These are phyloP conservation scores for Leccinum ambiguum DNA, from an alignment of 1,284 basidiomycete genomes.

Conservation along the genomic window DNA sequence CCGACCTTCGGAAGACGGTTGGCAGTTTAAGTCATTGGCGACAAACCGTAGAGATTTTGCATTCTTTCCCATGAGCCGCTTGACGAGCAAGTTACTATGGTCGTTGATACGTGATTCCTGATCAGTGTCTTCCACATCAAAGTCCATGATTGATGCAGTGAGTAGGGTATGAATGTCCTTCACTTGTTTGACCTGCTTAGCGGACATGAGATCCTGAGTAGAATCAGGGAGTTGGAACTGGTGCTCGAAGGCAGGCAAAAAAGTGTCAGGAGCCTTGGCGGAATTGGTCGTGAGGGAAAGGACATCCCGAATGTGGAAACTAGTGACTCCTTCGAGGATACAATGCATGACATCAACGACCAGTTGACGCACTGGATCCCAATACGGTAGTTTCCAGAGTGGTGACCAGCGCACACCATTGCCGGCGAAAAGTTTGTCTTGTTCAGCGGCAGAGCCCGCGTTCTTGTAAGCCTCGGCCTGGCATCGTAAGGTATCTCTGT, in stretches of 20 bases:
- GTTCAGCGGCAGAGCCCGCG: too few relatives aligned
- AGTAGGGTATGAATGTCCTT: conserved; percentile 8
- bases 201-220: background rate
- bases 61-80: conserved; percentile 7
- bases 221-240: conserved; percentile 3
- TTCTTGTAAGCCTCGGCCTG: too few relatives aligned
- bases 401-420: too few relatives aligned
- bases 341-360: too few relatives aligned
- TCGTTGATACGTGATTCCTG: background rate
- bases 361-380: too few relatives aligned
- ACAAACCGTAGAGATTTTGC: conserved; percentile 5
- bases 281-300: too few relatives aligned
- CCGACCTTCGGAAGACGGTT: background rate
- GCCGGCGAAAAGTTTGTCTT: too few relatives aligned
- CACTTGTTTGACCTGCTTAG: background rate
- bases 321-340: too few relatives aligned
- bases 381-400: too few relatives aligned
- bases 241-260: background rate
- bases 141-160: background rate
- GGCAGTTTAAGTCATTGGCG: background rate
- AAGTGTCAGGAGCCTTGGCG: too few relatives aligned
- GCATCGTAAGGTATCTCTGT: too few relatives aligned
- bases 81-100: conserved; percentile 2
- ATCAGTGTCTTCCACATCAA: background rate
- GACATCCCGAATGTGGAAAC: too few relatives aligned